Percentiles rank a stretch among this genome's conserved stretches.
Conservation (phyloP, 2,329 filamentous ascomycete genomes). For the Pyrenophora teres region DNA sequence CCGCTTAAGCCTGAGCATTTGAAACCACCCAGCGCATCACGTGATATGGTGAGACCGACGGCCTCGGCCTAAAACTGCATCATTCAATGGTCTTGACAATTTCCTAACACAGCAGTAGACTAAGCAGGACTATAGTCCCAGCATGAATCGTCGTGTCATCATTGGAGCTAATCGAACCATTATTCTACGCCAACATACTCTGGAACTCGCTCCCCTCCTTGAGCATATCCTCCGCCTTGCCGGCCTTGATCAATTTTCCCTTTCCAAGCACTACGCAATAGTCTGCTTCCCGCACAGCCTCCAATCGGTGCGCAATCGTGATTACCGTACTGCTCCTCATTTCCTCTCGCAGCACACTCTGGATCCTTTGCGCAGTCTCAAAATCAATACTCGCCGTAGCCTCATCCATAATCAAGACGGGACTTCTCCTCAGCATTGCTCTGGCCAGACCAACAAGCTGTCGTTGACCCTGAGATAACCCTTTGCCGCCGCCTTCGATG, state of each 20-base stretch:
- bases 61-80: not conserved
- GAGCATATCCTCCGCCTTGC: constrained; percentile 43
- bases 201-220: constrained; percentile 41
- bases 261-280: constrained; percentile 60
- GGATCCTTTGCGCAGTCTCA: constrained; percentile 63
- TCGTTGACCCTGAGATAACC: constrained; percentile 67
- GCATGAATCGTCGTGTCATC: not conserved
- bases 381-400: constrained; percentile 68
- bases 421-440: constrained; percentile 64
- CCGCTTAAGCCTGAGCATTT: not conserved
- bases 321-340: constrained; percentile 65
- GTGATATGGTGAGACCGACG: not conserved
- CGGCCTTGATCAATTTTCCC: constrained; percentile 52
- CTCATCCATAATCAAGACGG: constrained; percentile 69
- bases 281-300: constrained; percentile 64
- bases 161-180: not conserved
- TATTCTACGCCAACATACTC: constrained; percentile 37
- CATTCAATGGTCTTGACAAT: not conserved
- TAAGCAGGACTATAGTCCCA: not conserved
- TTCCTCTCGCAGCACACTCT: constrained; percentile 60
- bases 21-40: no score
- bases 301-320: constrained; percentile 67
- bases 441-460: constrained; percentile 68
- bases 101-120: not conserved
- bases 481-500: constrained; percentile 65